Evolutionary conservation across 352 stramenopile genomes (phyloP), one percentile per base, ranked within the genome.

Genomic region (Pythium vanterpoolii): DNA sequence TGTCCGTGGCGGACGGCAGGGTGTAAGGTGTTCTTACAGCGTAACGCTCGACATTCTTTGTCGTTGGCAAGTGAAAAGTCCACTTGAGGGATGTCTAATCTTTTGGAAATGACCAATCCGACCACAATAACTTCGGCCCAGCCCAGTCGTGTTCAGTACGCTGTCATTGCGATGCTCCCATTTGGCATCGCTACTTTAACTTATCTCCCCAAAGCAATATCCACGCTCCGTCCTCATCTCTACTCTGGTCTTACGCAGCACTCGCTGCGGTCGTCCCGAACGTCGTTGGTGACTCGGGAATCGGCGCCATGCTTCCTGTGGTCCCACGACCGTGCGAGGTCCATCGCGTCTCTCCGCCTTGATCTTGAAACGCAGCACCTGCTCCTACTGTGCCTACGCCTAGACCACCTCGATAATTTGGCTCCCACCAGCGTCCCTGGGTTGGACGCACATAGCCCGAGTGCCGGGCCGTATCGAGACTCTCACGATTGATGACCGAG

Each of bases 401-500:
- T 23, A n/a, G n/a, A 5, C 5, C 43, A 4, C 23, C 21, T 21
- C 46, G 18, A 10, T 40, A 30, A n/a, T 28, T 18, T n/a, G 46
- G 30, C 19, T 40, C 46, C 46, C 46, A 54, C 46, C 46, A 54
- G 16, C 46, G 46, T 5, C 28, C 30, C 14, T 54, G 46, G 5
- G 46, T 43, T 16, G 28, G 46, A 3, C n/a, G 6, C 28, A 42
- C 28, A n/a, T 40, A 54, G 2, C n/a, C 28, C 7, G 46, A 28
- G 9, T 54, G 46, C 5, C 30, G 28, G n/a, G 28, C 31, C 21
- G 46, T 27, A n/a, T 54, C 46, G 5, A 30, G 46, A n/a, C n/a
- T 54, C 30, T 54, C 42, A 30, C 18, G 46, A 21, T 54, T 54
- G 28, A 54, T 43, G 3, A 54, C 30, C 3, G 46, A 43, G 28